A percentile compares a stretch with the other conserved stretches of the same genome.
These are phyloP conservation scores for Coprinopsis sp. DNA, from an alignment of 768 basidiomycete genomes.

Conservation along the genomic window DNA sequence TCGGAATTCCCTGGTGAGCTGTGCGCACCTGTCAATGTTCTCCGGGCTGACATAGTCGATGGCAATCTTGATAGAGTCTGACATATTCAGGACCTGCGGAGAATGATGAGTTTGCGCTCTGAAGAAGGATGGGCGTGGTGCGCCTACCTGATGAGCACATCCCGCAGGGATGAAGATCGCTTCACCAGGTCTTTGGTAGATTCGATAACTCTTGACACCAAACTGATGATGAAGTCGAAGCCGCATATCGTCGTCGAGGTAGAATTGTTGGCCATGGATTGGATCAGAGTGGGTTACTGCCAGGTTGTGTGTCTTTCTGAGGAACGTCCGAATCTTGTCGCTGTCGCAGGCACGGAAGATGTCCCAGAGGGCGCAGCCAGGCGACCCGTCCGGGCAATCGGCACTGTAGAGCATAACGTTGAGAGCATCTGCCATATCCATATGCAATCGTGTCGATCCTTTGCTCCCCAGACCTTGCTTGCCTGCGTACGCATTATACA, in stretches of 20 bases:
- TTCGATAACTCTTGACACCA: slow-evolving; percentile 73
- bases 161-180: slow-evolving; percentile 96
- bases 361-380: slow-evolving; percentile 90
- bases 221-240: slow-evolving; percentile 60
- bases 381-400: slow-evolving; percentile 48
- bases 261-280: slow-evolving; percentile 87
- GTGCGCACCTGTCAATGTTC: slow-evolving; percentile 83
- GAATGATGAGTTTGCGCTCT: neutral
- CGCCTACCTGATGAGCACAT: slow-evolving; percentile 78
- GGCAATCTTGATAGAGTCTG: slow-evolving; percentile 96
- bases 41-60: slow-evolving; percentile 94
- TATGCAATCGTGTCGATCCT: slow-evolving; percentile 85
- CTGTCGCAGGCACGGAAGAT: slow-evolving; percentile 81
- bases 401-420: slow-evolving; percentile 85
- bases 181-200: slow-evolving; percentile 90
- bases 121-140: neutral
- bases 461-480: slow-evolving; percentile 62
- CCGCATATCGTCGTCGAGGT: slow-evolving; percentile 67
- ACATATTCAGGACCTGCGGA: slow-evolving; percentile 77
- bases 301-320: slow-evolving; percentile 45
- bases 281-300: slow-evolving; percentile 65
- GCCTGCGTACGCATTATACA: slow-evolving; percentile 89
- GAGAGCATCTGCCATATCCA: slow-evolving; percentile 93
- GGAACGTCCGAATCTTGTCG: slow-evolving; percentile 68
- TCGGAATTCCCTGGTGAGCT: slow-evolving; percentile 83